Conservation (phyloP, 108 stramenopile species). For the Cyclotella choctawhatcheeana region DNA sequence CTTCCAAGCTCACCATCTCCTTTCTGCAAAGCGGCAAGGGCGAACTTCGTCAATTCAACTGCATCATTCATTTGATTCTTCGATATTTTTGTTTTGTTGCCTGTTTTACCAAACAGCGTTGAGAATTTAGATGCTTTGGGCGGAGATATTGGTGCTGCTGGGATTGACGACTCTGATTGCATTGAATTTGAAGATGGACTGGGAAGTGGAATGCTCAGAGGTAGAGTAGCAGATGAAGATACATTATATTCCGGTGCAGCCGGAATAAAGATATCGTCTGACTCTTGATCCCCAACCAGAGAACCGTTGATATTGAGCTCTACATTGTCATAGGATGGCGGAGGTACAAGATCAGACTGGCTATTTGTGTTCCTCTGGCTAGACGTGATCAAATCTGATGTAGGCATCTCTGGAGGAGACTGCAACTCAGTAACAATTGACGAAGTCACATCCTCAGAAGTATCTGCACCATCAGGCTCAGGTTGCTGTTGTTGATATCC, state of each 20-base stretch:
- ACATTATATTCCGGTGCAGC: background rate
- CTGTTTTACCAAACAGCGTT: conserved; percentile 22
- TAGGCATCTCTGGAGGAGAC: conserved; percentile 32
- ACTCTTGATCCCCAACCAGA: conserved; percentile 38
- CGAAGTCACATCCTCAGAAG: background rate
- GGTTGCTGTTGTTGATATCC: conserved; percentile 61
- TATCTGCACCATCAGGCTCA: conserved; percentile 18
- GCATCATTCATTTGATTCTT: conserved; percentile 81
- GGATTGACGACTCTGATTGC: conserved; percentile 9
- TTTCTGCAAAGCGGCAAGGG: conserved; percentile 79
- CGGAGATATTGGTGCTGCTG: conserved; percentile 47
- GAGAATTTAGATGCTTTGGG: conserved; percentile 44
- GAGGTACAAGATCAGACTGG: conserved; percentile 8
- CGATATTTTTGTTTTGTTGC: conserved; percentile 43
- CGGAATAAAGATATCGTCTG: conserved; percentile 51
- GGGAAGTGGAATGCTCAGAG: conserved; percentile 54
- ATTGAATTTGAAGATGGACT: conserved; percentile 12
- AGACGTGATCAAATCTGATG: conserved; percentile 21
- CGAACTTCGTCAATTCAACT: conserved; percentile 81
- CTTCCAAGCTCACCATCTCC: conserved; percentile 79
- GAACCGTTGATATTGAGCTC: conserved; percentile 47
- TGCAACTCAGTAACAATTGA: background rate
- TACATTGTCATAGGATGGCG: conserved; percentile 27
- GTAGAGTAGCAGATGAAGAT: no score
- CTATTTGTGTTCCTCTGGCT: background rate